Evolutionary conservation across 805 yeast genomes (phyloP).

Genomic region (Cyberlindnera euphorbiae): DNA sequence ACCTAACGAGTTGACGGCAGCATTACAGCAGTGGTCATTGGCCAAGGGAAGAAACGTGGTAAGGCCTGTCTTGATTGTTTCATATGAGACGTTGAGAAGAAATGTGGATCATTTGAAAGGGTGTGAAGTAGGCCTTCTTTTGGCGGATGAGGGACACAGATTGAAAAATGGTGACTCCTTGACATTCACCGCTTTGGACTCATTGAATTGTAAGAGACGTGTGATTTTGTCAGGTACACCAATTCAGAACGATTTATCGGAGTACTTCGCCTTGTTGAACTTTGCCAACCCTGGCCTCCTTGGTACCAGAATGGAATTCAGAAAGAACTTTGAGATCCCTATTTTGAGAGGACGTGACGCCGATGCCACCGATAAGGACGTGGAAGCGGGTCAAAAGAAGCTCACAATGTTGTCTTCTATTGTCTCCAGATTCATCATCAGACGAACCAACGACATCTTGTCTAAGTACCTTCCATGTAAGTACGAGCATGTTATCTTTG

Average conservation of each 20-base stretch:
- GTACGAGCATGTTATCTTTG: constrained; percentile 95
- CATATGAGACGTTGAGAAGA: constrained; percentile 88
- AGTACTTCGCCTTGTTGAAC: constrained; percentile 82
- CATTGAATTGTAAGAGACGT: constrained; percentile 80
- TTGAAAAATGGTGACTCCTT: constrained; percentile 85
- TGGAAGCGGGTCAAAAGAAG: constrained; percentile 61
- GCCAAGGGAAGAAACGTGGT: constrained; percentile 87
- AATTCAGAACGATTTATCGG: constrained; percentile 91
- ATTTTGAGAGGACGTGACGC: constrained; percentile 89
- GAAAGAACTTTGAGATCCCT: constrained; percentile 75
- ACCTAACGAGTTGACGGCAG: constrained; percentile 58
- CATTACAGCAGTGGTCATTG: constrained; percentile 77
- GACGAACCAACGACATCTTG: constrained; percentile 92
- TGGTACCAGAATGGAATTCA: constrained; percentile 79
- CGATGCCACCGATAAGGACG: constrained; percentile 76
- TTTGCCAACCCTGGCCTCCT: constrained; percentile 93
- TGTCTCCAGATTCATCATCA: constrained; percentile 85
- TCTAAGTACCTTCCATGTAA: constrained; percentile 93
- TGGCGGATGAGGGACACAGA: constrained; percentile 86
- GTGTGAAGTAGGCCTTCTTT: constrained; percentile 77
- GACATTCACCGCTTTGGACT: constrained; percentile 81
- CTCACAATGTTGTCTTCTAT: constrained; percentile 64
- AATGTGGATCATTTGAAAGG: constrained; percentile 71
- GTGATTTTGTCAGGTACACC: constrained; percentile 96
- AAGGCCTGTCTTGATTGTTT: constrained; percentile 87